A percentile compares a stretch with the other conserved stretches of the same genome.
Evolutionary conservation across 2,329 filamentous ascomycete genomes (phyloP).

Genomic region (Rachicladosporium sp.): DNA sequence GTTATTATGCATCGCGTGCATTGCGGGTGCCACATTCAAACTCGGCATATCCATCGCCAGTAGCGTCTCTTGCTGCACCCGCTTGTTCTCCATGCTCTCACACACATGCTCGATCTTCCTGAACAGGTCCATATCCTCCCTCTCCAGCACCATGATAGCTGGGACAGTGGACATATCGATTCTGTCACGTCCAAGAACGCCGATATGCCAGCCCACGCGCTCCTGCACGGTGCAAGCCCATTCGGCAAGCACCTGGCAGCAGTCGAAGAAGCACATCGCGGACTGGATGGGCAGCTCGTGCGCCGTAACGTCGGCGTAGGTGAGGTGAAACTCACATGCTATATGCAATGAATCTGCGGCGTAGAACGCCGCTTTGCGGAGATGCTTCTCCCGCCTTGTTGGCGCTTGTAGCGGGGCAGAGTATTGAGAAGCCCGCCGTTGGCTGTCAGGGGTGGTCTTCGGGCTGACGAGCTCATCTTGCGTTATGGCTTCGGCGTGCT

Average conservation of each 20-base stretch:
- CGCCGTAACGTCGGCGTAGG: slow-evolving; percentile 71
- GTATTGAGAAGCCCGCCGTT: too few relatives aligned
- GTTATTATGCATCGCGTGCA: slow-evolving; percentile 27
- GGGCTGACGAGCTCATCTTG: background rate
- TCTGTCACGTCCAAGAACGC: slow-evolving; percentile 71
- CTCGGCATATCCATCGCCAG: slow-evolving; percentile 35
- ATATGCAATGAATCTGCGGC: slow-evolving; percentile 84
- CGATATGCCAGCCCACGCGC: slow-evolving; percentile 78
- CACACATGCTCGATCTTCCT: slow-evolving; percentile 73
- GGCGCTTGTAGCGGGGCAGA: too few relatives aligned
- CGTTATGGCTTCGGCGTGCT: slow-evolving; percentile 46
- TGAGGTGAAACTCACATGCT: slow-evolving; percentile 74
- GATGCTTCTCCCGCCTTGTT: slow-evolving; percentile 51
- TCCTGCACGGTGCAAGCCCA: slow-evolving; percentile 92
- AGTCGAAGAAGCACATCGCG: slow-evolving; percentile 86
- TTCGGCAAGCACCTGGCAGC: slow-evolving; percentile 83
- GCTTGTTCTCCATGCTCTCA: slow-evolving; percentile 63
- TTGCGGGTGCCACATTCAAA: slow-evolving; percentile 35
- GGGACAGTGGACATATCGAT: slow-evolving; percentile 71
- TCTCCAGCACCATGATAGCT: slow-evolving; percentile 78
- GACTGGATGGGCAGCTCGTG: slow-evolving; percentile 81
- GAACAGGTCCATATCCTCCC: slow-evolving; percentile 78
- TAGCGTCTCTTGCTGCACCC: slow-evolving; percentile 42
- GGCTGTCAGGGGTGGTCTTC: too few relatives aligned
- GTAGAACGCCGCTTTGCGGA: slow-evolving; percentile 90